phyloP scores from a whole-genome alignment of 331 rosid species.

The Stylosanthes scabra region DNA sequence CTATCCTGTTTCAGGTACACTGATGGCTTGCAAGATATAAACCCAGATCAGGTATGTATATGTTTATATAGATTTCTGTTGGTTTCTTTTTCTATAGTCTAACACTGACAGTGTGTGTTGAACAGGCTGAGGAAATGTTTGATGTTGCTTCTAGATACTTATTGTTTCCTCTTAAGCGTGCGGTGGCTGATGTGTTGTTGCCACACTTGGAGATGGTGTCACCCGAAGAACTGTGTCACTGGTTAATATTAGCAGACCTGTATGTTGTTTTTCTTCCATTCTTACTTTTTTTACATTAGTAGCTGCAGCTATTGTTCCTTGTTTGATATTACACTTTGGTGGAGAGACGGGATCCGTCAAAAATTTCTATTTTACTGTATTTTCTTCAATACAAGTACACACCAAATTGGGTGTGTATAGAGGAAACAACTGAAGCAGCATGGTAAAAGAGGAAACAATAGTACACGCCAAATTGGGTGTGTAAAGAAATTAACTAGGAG shows the following conservation, averaged over 20 bases:
- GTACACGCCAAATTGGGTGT: neutral
- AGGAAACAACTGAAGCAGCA: too few species aligned
- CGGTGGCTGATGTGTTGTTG: constrained; percentile 83
- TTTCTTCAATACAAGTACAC: too few species aligned
- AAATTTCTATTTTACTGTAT: neutral
- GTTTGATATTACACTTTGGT: neutral
- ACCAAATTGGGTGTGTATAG: too few species aligned
- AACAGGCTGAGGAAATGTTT: constrained; percentile 89
- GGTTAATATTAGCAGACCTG: constrained; percentile 92
- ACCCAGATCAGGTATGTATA: constrained; percentile 80
- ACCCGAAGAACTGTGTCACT: constrained; percentile 88
- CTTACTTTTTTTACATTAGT: constrained; percentile 23
- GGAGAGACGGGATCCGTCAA: neutral
- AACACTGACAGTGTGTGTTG: constrained; percentile 34
- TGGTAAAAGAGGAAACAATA: too few species aligned
- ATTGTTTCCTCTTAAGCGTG: constrained; percentile 91
- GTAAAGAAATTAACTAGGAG: neutral
- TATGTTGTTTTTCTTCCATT: constrained; percentile 42
- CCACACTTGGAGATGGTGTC: constrained; percentile 83
- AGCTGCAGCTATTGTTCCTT: constrained; percentile 17
- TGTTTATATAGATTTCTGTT: constrained; percentile 33
- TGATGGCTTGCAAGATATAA: constrained; percentile 80
- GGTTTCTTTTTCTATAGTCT: constrained; percentile 32
- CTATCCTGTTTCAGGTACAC: constrained; percentile 76
- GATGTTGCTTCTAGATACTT: constrained; percentile 94